Base-by-base conservation (phyloP, 2,329 filamentous ascomycete genomes). In the Fusarium longipes region DNA sequence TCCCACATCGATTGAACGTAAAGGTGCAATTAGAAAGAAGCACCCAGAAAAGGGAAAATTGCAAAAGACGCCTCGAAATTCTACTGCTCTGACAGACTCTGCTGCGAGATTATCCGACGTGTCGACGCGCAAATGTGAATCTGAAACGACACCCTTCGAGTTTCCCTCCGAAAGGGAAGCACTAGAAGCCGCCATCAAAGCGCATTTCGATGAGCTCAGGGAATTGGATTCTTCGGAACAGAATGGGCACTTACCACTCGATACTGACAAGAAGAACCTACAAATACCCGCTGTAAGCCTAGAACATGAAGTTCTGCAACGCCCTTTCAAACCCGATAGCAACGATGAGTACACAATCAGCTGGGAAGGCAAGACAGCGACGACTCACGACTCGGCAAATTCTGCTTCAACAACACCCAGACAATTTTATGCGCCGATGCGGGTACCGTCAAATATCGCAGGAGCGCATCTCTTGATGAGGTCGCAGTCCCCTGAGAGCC, bases 361-460 rank as follows among this genome's bases (percentile, higher is more conserved):
- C 2, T 25, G 27, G 29, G 50, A 30, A 5, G 33, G 24, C 3
- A 53, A 36, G 17, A 65, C 48, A 6, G 24, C 32, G 12, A 25
- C 33, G 25, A 18, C 38, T 29, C 24, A 24, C 4, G 32, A 56
- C 11, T 11, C 33, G 22, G 30, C 53, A 14, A 40, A 44, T 9
- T 73, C 70, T 14, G 63, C 65, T 22, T 57, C 65, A 8, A 49
- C 61, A 29, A 70, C 68, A 24, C 71, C 74, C 7, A 54, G 65
- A 15, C 58, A 71, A 22, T 76, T 75, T 27, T 75, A 73, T 38
- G 60, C 74, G 3, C 57, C 67, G 17, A 72, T 71, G 72, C 33
- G 60, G 36, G 42, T 67, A 27, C 52, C 70, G 2, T 43, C 52
- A 17, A 57, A 8, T 6, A 38, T 70, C 11, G 15, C 44, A 38